phyloP scores from a whole-genome alignment of 257 asterid genomes.

The Echium plantagineum region DNA sequence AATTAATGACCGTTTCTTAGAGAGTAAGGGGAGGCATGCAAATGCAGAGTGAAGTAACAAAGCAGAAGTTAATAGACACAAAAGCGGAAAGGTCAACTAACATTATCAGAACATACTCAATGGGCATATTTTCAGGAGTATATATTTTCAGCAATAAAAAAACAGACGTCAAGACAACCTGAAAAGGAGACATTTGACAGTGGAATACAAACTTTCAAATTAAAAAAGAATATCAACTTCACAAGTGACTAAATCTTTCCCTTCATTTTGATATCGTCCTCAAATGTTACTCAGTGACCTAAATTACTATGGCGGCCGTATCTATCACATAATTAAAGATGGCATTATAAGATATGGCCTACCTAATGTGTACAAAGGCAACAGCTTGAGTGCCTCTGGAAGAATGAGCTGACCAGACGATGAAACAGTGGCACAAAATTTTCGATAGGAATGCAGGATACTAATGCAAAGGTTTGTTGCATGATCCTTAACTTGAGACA shows the following conservation, averaged over 20 bases:
- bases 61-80: background rate
- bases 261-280: background rate
- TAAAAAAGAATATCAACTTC: background rate
- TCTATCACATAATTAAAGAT: background rate
- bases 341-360: constrained; percentile 14
- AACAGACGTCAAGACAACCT: background rate
- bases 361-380: constrained; percentile 95
- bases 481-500: constrained; percentile 78
- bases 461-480: constrained; percentile 79
- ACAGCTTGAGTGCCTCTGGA: constrained; percentile 93
- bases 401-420: constrained; percentile 92
- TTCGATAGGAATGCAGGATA: constrained; percentile 84
- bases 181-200: background rate
- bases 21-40: background rate
- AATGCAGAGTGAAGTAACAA: background rate
- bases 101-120: background rate
- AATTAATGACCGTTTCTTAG: background rate
- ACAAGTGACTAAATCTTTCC: background rate
- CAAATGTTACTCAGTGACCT: background rate
- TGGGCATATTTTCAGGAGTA: background rate
- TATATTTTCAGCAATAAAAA: background rate
- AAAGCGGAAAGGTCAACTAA: background rate
- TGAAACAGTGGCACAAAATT: constrained; percentile 91
- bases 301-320: background rate
- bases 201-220: background rate